Evolutionary conservation across 768 basidiomycete genomes (phyloP).

Genomic region (Suillus lakei): DNA sequence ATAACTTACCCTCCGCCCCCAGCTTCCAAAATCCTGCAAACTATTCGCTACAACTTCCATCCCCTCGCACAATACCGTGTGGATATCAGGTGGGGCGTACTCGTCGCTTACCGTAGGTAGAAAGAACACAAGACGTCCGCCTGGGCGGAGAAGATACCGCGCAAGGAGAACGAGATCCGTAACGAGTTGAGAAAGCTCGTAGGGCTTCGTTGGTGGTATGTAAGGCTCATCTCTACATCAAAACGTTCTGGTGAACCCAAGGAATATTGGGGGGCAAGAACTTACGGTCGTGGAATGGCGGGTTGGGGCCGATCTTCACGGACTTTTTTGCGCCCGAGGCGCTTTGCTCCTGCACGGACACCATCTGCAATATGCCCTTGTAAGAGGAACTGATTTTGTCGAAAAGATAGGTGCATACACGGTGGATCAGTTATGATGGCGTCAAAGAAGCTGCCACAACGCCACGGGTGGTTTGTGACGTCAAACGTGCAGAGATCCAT

Average conservation of each 20-base stretch:
- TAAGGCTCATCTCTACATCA: conserved; percentile 65
- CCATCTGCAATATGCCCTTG: conserved; percentile 64
- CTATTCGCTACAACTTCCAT: conserved; percentile 91
- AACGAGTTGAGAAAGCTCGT: conserved; percentile 86
- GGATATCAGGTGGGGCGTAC: conserved; percentile 86
- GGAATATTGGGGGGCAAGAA: conserved; percentile 12
- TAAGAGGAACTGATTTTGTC: neutral
- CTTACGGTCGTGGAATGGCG: conserved; percentile 50
- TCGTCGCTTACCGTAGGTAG: conserved; percentile 91
- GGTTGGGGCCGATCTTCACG: conserved; percentile 30
- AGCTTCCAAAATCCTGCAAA: conserved; percentile 91
- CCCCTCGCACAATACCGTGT: conserved; percentile 77
- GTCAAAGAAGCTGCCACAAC: conserved; percentile 89
- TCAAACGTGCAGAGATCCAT: conserved; percentile 92
- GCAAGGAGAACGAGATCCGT: conserved; percentile 81
- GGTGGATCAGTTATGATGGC: conserved; percentile 95
- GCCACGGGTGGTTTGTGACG: conserved; percentile 87
- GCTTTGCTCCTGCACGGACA: conserved; percentile 86
- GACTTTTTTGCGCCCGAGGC: conserved; percentile 69
- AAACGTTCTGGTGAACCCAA: neutral
- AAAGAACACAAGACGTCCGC: conserved; percentile 94
- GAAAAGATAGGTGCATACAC: conserved; percentile 54
- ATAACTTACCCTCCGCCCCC: conserved; percentile 84
- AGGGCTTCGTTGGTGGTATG: conserved; percentile 89
- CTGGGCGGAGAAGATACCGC: conserved; percentile 82